Evolutionary conservation across 1,284 basidiomycete species (phyloP).

Genomic region (Cystobasidium sp.): DNA sequence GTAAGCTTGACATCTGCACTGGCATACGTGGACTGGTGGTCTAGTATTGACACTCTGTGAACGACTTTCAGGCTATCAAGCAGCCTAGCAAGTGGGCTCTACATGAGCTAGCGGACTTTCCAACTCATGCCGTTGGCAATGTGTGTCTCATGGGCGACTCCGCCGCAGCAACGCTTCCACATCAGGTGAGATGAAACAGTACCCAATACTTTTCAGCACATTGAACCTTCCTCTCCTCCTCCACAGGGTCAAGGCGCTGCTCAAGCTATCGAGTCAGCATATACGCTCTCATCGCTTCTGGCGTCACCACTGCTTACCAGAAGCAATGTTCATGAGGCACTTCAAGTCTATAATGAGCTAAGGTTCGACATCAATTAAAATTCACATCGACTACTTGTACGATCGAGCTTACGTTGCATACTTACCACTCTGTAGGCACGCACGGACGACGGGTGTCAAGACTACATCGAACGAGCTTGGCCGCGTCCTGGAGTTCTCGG

Average conservation of each 20-base stretch:
- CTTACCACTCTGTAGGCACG: not conserved
- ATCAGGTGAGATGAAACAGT: constrained; percentile 14
- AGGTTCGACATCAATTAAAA: constrained; percentile 1
- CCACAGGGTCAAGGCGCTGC: constrained; percentile 37
- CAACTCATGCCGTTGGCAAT: constrained; percentile 32
- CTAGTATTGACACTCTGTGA: not conserved
- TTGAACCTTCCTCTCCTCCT: not conserved
- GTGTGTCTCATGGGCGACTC: constrained; percentile 38
- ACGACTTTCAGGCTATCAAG: constrained; percentile 17
- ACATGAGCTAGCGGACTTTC: constrained; percentile 33
- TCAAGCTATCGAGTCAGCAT: constrained; percentile 35
- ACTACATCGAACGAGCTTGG: constrained; percentile 37
- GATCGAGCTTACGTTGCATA: not conserved
- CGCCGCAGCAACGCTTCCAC: constrained; percentile 36
- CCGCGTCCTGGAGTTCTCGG: constrained; percentile 28
- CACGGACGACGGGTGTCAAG: constrained; percentile 28
- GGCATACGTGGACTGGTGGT: not conserved
- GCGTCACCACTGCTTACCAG: constrained; percentile 11
- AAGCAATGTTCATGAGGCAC: constrained; percentile 5
- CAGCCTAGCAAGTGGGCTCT: constrained; percentile 33
- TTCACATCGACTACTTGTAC: not conserved
- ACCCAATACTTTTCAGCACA: not conserved
- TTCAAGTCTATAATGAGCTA: constrained; percentile 39
- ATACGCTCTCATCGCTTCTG: constrained; percentile 29
- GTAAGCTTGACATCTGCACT: not conserved